A percentile compares a stretch with the other conserved stretches of the same genome.
phyloP scores from a whole-genome alignment of 2,329 filamentous ascomycete genomes.

The Sporothrix schenckii region DNA sequence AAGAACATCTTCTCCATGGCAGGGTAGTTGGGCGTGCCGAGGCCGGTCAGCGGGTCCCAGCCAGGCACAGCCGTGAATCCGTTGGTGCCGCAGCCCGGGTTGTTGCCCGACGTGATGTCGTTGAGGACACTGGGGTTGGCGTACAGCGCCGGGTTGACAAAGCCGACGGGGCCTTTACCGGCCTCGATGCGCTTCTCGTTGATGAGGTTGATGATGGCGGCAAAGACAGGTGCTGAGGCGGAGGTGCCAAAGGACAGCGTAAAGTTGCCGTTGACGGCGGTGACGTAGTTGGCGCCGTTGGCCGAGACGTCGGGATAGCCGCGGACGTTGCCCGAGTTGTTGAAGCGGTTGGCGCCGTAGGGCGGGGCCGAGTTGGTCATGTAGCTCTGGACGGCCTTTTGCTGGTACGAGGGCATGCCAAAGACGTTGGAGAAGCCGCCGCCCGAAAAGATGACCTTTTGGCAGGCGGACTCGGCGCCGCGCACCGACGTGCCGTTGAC shows the following conservation, averaged over 20 bases:
- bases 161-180: conserved; percentile 48
- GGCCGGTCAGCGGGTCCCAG: conserved; percentile 39
- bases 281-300: conserved; percentile 27
- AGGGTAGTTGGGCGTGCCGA: conserved; percentile 43
- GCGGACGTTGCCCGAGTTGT: conserved; percentile 47
- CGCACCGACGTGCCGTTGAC: conserved; percentile 45
- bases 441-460: conserved; percentile 51
- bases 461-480: conserved; percentile 50
- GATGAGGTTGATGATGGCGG: conserved; percentile 61
- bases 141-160: conserved; percentile 43
- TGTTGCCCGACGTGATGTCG: conserved; percentile 40
- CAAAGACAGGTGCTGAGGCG: conserved; percentile 57
- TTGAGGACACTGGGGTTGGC: conserved; percentile 40
- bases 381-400: conserved; percentile 34
- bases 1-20: conserved; percentile 39
- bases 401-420: conserved; percentile 49
- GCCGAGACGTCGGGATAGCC: conserved; percentile 34
- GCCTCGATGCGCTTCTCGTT: conserved; percentile 62
- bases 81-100: conserved; percentile 42
- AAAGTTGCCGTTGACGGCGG: conserved; percentile 42
- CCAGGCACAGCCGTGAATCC: conserved; percentile 40
- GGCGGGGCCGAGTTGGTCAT: conserved; percentile 45
- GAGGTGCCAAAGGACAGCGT: conserved; percentile 55
- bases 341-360: conserved; percentile 46
- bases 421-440: conserved; percentile 55